Percentiles rank a stretch among this genome's conserved stretches.
These are phyloP conservation scores for Xylaria scruposa DNA, from an alignment of 495 filamentous ascomycete species.

Conservation along the genomic window DNA sequence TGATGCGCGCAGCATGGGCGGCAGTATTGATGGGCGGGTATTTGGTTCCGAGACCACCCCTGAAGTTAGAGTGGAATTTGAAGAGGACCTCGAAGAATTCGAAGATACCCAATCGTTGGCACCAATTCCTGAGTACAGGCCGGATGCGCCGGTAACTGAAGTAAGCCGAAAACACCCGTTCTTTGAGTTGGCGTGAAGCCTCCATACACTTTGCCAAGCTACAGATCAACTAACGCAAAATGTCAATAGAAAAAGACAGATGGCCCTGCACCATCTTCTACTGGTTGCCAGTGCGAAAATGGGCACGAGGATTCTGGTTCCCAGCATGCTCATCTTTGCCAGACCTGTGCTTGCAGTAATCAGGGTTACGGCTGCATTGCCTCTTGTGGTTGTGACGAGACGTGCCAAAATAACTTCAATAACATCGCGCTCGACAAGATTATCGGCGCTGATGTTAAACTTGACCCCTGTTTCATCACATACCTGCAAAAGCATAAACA, in stretches of 20 bases:
- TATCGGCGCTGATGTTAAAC: background rate
- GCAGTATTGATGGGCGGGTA: constrained; percentile 24
- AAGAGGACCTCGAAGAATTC: constrained; percentile 20
- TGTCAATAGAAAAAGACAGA: constrained; percentile 19
- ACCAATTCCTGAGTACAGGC: constrained; percentile 17
- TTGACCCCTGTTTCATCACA: constrained; percentile 20
- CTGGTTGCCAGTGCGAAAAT: constrained; percentile 19
- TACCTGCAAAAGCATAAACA: constrained; percentile 23
- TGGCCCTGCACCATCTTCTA: background rate
- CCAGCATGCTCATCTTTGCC: constrained; percentile 18
- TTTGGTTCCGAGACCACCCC: constrained; percentile 25
- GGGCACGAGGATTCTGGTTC: background rate
- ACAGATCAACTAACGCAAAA: constrained; percentile 1
- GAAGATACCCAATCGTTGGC: constrained; percentile 17
- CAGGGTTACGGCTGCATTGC: constrained; percentile 29
- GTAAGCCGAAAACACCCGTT: background rate
- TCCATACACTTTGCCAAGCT: background rate
- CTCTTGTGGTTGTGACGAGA: constrained; percentile 29
- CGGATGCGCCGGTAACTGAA: constrained; percentile 25
- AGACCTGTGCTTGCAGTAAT: constrained; percentile 25
- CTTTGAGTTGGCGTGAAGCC: background rate
- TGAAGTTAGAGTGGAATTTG: constrained; percentile 23
- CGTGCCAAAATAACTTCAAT: constrained; percentile 29
- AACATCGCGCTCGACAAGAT: constrained; percentile 25
- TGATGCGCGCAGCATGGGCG: constrained; percentile 3